Conservation (phyloP, 116 monocot genomes). For the Papilionanthe hybrid region DNA sequence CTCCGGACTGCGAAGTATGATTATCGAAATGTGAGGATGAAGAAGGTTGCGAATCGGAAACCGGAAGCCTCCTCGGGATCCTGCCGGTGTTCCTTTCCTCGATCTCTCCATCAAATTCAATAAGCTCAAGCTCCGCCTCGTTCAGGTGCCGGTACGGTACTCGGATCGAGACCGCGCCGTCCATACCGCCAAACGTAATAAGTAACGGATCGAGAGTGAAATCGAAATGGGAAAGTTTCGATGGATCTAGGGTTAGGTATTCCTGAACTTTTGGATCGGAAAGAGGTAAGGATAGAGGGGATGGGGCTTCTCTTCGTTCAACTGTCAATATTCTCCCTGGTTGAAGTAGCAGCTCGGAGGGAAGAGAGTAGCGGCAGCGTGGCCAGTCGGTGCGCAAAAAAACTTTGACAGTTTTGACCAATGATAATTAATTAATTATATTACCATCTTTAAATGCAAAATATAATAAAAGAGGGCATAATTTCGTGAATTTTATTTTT, state of each 20-base stretch:
- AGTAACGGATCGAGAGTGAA: background rate
- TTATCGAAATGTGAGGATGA: slow-evolving; percentile 21
- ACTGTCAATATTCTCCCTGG: background rate
- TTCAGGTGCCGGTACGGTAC: slow-evolving; percentile 73
- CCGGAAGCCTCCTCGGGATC: background rate
- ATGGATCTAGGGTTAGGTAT: background rate
- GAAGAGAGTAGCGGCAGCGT: background rate
- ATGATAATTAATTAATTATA: too few relatives aligned
- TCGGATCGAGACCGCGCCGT: slow-evolving; percentile 39
- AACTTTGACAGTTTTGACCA: too few relatives aligned
- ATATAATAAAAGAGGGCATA: too few relatives aligned
- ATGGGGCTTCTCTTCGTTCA: background rate
- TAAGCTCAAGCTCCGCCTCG: slow-evolving; percentile 66
- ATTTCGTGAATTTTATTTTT: too few relatives aligned
- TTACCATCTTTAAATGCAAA: too few relatives aligned
- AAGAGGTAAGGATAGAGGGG: background rate
- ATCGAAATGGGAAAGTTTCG: background rate
- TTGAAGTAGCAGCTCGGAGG: background rate
- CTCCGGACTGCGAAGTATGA: background rate
- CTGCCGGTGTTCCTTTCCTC: slow-evolving; percentile 8
- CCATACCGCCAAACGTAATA: slow-evolving; percentile 14
- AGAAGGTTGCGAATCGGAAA: slow-evolving; percentile 8
- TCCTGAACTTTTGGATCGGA: background rate
- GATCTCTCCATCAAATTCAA: slow-evolving; percentile 27
- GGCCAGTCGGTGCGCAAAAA: background rate